A percentile compares a stretch with the other conserved stretches of the same genome.
Conservation (phyloP, 768 basidiomycete species). For the Lactarius hengduanensis region DNA sequence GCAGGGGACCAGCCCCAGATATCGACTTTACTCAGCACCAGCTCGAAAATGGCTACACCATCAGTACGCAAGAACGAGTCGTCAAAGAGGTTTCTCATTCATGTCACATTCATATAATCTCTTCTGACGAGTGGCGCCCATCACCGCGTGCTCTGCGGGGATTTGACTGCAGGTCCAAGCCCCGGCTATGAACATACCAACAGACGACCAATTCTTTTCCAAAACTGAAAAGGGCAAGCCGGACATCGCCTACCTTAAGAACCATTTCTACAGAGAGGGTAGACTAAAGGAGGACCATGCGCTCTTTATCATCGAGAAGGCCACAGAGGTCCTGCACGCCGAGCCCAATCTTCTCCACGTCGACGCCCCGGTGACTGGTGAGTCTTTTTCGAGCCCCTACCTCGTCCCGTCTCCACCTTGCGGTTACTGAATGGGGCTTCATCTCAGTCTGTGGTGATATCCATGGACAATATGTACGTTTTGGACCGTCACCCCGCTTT, state of each 20-base stretch:
- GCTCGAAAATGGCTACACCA: constrained; percentile 87
- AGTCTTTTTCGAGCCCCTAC: constrained; percentile 30
- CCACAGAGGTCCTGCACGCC: constrained; percentile 73
- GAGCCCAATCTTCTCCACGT: constrained; percentile 93
- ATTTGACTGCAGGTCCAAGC: constrained; percentile 78
- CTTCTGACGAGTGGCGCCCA: neutral
- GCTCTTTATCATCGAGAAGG: constrained; percentile 86
- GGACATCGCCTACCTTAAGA: constrained; percentile 95
- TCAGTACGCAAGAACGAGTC: constrained; percentile 93
- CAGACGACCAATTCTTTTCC: constrained; percentile 92
- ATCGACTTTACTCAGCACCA: constrained; percentile 91
- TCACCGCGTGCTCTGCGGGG: constrained; percentile 9
- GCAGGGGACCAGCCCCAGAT: constrained; percentile 50
- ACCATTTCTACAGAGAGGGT: constrained; percentile 98
- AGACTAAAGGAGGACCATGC: constrained; percentile 93
- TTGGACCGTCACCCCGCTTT: constrained; percentile 2
- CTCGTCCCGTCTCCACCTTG: constrained; percentile 23
- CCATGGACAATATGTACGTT: constrained; percentile 95
- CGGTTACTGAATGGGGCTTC: constrained; percentile 41
- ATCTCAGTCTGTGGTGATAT: constrained; percentile 81
- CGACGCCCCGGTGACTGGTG: constrained; percentile 97
- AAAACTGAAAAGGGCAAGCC: constrained; percentile 83
- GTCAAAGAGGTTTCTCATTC: constrained; percentile 79
- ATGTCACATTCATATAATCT: neutral
- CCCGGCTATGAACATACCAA: constrained; percentile 90